A percentile compares a stretch with the other conserved stretches of the same genome.
These are phyloP conservation scores for Talaromyces trachyspermus DNA, from an alignment of 495 filamentous ascomycete genomes.

Conservation along the genomic window DNA sequence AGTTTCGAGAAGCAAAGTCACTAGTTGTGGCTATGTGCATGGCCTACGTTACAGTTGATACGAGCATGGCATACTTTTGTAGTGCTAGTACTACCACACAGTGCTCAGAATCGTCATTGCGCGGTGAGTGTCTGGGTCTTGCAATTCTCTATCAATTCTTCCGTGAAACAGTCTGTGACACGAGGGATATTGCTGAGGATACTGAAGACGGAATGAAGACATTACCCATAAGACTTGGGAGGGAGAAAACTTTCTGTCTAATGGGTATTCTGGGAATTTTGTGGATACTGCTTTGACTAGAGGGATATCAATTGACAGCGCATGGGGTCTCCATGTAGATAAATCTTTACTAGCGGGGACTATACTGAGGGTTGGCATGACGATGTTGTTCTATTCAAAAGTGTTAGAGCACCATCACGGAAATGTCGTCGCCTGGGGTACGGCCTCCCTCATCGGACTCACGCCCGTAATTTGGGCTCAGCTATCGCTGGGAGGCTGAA, in stretches of 20 bases:
- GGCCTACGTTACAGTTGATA: neutral
- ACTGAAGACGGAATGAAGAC: neutral
- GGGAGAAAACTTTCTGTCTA: neutral
- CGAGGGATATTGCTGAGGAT: neutral
- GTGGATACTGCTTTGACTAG: neutral
- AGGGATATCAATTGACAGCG: neutral
- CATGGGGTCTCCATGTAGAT: neutral
- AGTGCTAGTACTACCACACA: neutral
- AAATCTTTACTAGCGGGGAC: neutral
- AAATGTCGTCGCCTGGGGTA: neutral
- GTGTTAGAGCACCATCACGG: neutral
- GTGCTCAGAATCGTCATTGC: neutral
- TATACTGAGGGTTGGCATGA: neutral
- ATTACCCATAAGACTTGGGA: neutral
- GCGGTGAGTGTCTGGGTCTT: neutral
- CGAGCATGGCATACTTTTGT: neutral
- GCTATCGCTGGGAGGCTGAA: no score
- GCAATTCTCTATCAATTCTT: constrained; percentile 1
- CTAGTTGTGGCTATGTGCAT: constrained; percentile 1
- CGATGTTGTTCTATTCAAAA: neutral
- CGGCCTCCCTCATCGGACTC: neutral
- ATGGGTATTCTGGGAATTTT: neutral
- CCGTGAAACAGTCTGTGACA: neutral
- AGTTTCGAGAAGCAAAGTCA: neutral
- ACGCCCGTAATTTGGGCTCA: neutral